phyloP scores from a whole-genome alignment of 495 filamentous ascomycete genomes.

The Neurospora sublineolata region DNA sequence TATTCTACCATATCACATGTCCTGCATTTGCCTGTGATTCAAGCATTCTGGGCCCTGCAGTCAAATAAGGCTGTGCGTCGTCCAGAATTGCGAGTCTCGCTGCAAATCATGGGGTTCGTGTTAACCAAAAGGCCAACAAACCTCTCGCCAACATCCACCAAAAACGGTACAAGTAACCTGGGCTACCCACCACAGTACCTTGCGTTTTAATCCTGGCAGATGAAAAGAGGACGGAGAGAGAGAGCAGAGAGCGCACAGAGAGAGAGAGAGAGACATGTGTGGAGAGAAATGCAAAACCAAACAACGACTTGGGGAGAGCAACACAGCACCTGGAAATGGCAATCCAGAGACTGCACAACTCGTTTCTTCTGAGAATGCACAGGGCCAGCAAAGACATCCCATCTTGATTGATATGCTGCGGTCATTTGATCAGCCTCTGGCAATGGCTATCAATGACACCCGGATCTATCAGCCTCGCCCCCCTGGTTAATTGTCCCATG shows the following conservation, averaged over 20 bases:
- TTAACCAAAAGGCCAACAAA: conserved; percentile 3
- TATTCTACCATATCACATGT: conserved; percentile 17
- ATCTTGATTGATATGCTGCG: conserved; percentile 9
- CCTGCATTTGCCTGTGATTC: conserved; percentile 5
- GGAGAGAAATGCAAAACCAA: conserved; percentile 6
- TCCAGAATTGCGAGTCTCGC: conserved; percentile 16
- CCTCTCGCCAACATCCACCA: conserved; percentile 5
- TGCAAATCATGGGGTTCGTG: conserved; percentile 6
- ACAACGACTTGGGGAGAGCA: neutral
- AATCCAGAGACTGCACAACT: neutral
- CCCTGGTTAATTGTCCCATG: conserved; percentile 19
- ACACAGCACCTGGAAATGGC: neutral
- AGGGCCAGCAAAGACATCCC: neutral
- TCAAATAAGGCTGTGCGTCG: conserved; percentile 5
- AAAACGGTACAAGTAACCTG: conserved; percentile 15
- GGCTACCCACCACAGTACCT: neutral
- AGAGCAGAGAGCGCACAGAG: conserved; percentile 7
- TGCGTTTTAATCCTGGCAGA: conserved; percentile 9
- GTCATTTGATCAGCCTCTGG: conserved; percentile 9
- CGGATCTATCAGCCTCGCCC: conserved; percentile 2
- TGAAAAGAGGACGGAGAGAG: neutral
- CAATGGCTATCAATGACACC: conserved; percentile 16
- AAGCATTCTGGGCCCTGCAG: conserved; percentile 13
- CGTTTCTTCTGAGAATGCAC: neutral
- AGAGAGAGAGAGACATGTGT: conserved; percentile 1